Conservation (phyloP, 1,284 basidiomycete species). For the Sporisorium iseilematis-ciliati region DNA sequence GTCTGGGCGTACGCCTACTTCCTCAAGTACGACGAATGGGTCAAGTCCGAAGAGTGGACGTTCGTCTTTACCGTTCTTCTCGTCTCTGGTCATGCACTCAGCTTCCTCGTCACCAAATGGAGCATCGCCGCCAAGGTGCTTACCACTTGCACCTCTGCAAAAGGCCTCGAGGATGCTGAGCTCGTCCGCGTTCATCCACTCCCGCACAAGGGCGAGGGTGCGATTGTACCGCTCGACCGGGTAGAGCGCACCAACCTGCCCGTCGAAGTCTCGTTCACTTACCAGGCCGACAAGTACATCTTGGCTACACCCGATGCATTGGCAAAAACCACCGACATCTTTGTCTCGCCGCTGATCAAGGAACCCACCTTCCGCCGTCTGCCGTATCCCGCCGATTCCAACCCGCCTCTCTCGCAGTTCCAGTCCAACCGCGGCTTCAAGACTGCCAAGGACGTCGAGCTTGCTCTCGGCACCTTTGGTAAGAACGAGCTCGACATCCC, state of each 20-base stretch:
- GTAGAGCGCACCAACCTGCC: slow-evolving; percentile 65
- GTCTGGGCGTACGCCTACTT: slow-evolving; percentile 90
- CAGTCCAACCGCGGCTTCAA: slow-evolving; percentile 74
- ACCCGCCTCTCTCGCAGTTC: slow-evolving; percentile 81
- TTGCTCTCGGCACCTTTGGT: slow-evolving; percentile 63
- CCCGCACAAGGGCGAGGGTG: slow-evolving; percentile 87
- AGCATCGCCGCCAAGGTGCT: slow-evolving; percentile 82
- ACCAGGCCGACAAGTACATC: slow-evolving; percentile 95
- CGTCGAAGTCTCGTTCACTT: slow-evolving; percentile 86
- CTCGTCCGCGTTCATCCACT: slow-evolving; percentile 87
- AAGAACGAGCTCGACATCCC: slow-evolving; percentile 67
- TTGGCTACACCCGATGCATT: slow-evolving; percentile 73
- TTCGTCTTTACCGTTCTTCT: slow-evolving; percentile 90
- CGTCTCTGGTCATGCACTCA: slow-evolving; percentile 88
- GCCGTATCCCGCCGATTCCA: slow-evolving; percentile 86
- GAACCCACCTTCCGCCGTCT: slow-evolving; percentile 82
- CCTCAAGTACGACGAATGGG: slow-evolving; percentile 84
- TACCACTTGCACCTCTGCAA: slow-evolving; percentile 75
- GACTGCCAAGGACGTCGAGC: slow-evolving; percentile 60
- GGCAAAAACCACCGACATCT: slow-evolving; percentile 61
- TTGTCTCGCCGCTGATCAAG: slow-evolving; percentile 64
- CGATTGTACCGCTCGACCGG: slow-evolving; percentile 83
- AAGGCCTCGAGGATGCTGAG: slow-evolving; percentile 77
- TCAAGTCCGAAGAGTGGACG: slow-evolving; percentile 74
- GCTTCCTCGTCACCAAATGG: slow-evolving; percentile 93